Evolutionary conservation across 2,329 filamentous ascomycete species (phyloP).

Genomic region (Metarhizium anisopliae): DNA sequence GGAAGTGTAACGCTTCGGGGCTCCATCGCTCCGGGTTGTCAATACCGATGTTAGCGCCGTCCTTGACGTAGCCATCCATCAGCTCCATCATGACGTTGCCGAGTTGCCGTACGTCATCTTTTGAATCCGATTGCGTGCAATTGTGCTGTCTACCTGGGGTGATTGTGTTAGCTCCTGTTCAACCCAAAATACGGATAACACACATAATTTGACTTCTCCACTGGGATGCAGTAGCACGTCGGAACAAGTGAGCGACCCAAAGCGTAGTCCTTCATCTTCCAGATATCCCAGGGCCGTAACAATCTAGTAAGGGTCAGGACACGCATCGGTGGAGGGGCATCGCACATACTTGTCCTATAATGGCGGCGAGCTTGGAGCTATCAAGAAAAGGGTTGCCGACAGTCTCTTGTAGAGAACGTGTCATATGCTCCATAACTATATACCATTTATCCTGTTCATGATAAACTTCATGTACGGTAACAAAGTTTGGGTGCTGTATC

Average conservation of each 20-base stretch:
- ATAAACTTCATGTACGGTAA: background rate
- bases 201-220: constrained; percentile 1
- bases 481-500: constrained; percentile 2
- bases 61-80: constrained; percentile 1
- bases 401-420: constrained; percentile 1
- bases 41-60: background rate
- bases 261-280: background rate
- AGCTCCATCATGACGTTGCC: constrained; percentile 1
- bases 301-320: background rate
- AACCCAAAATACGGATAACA: background rate
- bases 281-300: background rate
- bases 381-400: background rate
- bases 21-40: constrained; percentile 1
- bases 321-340: background rate
- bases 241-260: background rate
- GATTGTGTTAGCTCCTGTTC: background rate
- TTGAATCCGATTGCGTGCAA: background rate
- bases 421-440: constrained; percentile 2
- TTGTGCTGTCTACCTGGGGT: background rate
- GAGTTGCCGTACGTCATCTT: background rate
- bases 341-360: constrained; percentile 1
- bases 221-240: background rate
- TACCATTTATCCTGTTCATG: constrained; percentile 2
- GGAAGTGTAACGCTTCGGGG: constrained; percentile 1
- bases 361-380: background rate